Evolutionary conservation across 768 basidiomycete species (phyloP).

Genomic region (Suillus plorans): DNA sequence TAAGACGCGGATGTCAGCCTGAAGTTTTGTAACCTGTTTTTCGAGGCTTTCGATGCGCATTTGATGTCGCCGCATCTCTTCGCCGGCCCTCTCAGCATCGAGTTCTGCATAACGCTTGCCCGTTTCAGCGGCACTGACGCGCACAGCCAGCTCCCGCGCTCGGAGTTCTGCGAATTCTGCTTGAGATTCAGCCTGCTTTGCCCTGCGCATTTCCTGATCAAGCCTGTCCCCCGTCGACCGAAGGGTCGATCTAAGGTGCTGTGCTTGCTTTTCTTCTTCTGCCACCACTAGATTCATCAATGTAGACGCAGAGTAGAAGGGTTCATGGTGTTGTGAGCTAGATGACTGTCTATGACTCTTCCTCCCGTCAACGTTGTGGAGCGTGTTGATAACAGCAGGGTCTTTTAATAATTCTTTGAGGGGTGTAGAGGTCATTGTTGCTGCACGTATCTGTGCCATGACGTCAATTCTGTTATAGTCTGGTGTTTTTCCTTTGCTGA

Average conservation of each 20-base stretch:
- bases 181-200: conserved; percentile 49
- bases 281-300: conserved; percentile 45
- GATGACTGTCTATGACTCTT: conserved; percentile 34
- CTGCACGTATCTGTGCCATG: conserved; percentile 42
- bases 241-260: conserved; percentile 53
- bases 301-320: conserved; percentile 31
- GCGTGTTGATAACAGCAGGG: conserved; percentile 37
- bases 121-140: conserved; percentile 41
- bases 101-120: conserved; percentile 39
- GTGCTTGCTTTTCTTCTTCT: conserved; percentile 58
- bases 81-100: conserved; percentile 39
- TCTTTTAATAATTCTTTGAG: conserved; percentile 45
- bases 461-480: conserved; percentile 29
- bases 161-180: conserved; percentile 53
- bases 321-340: conserved; percentile 39
- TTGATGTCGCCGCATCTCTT: conserved; percentile 48
- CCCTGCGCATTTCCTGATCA: conserved; percentile 54
- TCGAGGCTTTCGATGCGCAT: conserved; percentile 48
- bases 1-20: conserved; percentile 26
- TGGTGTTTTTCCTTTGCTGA: conserved; percentile 5
- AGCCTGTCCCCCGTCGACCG: conserved; percentile 52
- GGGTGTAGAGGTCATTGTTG: conserved; percentile 44
- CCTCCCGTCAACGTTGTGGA: conserved; percentile 29
- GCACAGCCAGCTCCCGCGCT: conserved; percentile 39
- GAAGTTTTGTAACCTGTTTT: conserved; percentile 40